A percentile compares a stretch with the other conserved stretches of the same genome.
phyloP scores from a whole-genome alignment of 1,284 basidiomycete genomes.

The Cutaneotrichosporon dermatis region DNA sequence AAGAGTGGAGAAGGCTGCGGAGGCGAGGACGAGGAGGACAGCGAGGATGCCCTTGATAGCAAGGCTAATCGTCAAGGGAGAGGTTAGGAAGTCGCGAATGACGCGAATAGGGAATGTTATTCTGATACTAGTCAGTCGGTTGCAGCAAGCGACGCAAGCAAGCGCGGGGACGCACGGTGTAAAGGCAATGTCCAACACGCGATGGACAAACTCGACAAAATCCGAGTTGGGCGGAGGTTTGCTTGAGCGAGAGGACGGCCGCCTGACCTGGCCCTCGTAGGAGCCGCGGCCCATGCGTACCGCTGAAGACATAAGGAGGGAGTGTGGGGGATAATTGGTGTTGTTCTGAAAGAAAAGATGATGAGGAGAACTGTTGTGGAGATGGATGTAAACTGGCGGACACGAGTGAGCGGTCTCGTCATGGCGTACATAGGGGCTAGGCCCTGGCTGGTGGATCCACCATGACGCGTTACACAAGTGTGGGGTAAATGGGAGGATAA shows the following conservation, averaged over 20 bases:
- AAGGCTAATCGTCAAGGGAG: slow-evolving; percentile 44
- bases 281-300: background rate
- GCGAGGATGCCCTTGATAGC: slow-evolving; percentile 39
- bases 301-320: slow-evolving; percentile 1
- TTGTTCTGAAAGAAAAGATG: background rate
- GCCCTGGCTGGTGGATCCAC: too few species aligned
- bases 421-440: too few species aligned
- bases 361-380: background rate
- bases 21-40: slow-evolving; percentile 31
- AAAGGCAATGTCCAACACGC: slow-evolving; percentile 23
- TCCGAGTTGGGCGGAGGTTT: slow-evolving; percentile 20
- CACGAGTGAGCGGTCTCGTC: too few species aligned
- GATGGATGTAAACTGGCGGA: too few species aligned
- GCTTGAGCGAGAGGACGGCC: background rate
- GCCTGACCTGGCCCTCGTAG: background rate
- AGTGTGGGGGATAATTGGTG: too few species aligned
- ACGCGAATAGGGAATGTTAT: slow-evolving; percentile 36
- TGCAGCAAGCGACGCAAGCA: slow-evolving; percentile 1
- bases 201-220: slow-evolving; percentile 38
- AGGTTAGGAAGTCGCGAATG: slow-evolving; percentile 36
- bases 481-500: too few species aligned
- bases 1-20: slow-evolving; percentile 38
- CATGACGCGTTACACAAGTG: too few species aligned
- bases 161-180: slow-evolving; percentile 30
- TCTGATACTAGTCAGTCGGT: slow-evolving; percentile 13